Percentiles rank a stretch among this genome's conserved stretches.
Evolutionary conservation across 2,329 filamentous ascomycete species (phyloP).

Genomic region (Lithohypha guttulata): DNA sequence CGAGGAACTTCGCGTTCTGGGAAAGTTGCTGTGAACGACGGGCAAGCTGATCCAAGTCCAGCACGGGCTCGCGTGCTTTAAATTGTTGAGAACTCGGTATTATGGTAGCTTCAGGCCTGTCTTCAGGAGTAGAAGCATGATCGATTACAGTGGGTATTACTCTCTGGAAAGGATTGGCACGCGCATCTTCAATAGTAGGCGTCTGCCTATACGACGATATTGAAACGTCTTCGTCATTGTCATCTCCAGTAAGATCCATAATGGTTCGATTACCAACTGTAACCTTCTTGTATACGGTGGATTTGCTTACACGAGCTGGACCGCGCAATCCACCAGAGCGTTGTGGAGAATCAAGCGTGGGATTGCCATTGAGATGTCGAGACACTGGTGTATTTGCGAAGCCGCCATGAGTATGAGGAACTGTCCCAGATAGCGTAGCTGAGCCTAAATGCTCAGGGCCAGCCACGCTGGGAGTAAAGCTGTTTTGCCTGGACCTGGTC

Average conservation of each 20-base stretch:
- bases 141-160: slow-evolving; percentile 5
- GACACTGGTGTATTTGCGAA: background rate
- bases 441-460: too few species aligned
- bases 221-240: slow-evolving; percentile 11
- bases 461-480: too few species aligned
- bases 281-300: slow-evolving; percentile 14
- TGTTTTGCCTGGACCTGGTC: background rate
- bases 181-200: slow-evolving; percentile 14
- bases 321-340: slow-evolving; percentile 9
- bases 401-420: too few species aligned
- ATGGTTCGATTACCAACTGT: slow-evolving; percentile 17
- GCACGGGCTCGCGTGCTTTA: slow-evolving; percentile 2
- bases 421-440: too few species aligned
- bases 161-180: slow-evolving; percentile 11
- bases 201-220: slow-evolving; percentile 13
- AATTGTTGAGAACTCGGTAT: background rate
- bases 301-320: slow-evolving; percentile 13
- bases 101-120: background rate
- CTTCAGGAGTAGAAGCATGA: background rate
- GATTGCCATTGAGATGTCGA: background rate
- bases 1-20: background rate
- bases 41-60: slow-evolving; percentile 3
- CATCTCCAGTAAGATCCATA: slow-evolving; percentile 19
- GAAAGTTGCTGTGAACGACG: background rate
- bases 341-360: background rate